Base-by-base conservation (phyloP, 2,329 filamentous ascomycete species). In the Aspergillus brunneoviolaceus region DNA sequence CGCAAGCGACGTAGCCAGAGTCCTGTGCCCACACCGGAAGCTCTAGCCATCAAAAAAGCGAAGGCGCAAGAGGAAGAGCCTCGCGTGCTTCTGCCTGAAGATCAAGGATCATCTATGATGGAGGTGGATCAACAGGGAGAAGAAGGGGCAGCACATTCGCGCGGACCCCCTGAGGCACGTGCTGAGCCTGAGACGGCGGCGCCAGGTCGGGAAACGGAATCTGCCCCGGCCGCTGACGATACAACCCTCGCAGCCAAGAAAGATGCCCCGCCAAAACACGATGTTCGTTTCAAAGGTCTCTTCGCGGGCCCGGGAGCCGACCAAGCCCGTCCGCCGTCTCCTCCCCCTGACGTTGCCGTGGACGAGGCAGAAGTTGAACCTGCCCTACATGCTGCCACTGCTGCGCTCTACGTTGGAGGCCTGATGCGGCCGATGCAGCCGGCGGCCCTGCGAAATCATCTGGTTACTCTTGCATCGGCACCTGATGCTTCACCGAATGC, bases 381-480 rank as follows among this genome's bases (percentile, higher is more conserved):
- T 6, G 83, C 90, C 0, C 76, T 88, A 39, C 90, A 95, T 73
- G 84, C 86, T 23, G 87, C 89, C 5, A 94, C 92, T 3, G 78
- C 86, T 33, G 89, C 91, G 16, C 80, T 98, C 51, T 98, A 97
- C 77, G 95, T 98, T 67, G 88, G 89, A 74, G 89, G 96, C 69
- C 86, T 98, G 57, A 93, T 96, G 86, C 88, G 94, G 51, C 93
- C 95, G 10, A 81, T 98, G 23, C 89, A 91, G 60, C 84, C 87
- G 0, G 79, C 81, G 27, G 80, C 82, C 19, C 84, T 98, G 1
- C 86, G 85, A 67, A 81, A 84, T 1, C 87, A 97, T 70, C 81
- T 98, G 4, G 73, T 85, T 49, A 79, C 84, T 6, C 83, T 97
- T 47, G 91, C 91, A 2, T 82, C 87, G 3, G 81, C 87, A 0